phyloP scores from a whole-genome alignment of 73 alveolate genomes.

The Paraurostyla sp. region DNA sequence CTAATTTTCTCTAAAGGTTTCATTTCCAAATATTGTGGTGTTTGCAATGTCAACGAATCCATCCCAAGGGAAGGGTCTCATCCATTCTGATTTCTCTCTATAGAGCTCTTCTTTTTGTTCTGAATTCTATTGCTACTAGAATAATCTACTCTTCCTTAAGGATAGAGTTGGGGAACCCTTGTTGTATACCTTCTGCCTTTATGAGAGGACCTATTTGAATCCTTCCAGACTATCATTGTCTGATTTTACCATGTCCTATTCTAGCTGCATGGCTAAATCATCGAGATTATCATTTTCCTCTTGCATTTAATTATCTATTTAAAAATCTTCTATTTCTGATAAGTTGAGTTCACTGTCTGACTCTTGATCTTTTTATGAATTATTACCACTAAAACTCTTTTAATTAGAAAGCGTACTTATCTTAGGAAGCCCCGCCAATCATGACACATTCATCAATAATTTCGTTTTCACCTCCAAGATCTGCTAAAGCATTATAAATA shows the following conservation, averaged over 20 bases:
- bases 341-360: not conserved
- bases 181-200: not conserved
- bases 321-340: not conserved
- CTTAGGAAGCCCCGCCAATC: not conserved
- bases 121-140: not conserved
- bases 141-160: not conserved
- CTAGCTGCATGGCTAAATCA: not conserved
- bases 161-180: not conserved
- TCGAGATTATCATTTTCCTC: not conserved
- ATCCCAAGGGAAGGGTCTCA: constrained; percentile 80
- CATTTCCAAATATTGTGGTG: constrained; percentile 77
- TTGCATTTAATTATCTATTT: not conserved
- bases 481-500: not conserved
- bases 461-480: not conserved
- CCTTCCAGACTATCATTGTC: constrained; percentile 8
- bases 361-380: not conserved
- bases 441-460: not conserved
- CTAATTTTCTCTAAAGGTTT: constrained; percentile 82
- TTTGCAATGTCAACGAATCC: constrained; percentile 78
- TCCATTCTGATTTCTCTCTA: constrained; percentile 60
- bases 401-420: not conserved
- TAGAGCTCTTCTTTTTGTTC: constrained; percentile 4
- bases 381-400: not conserved
- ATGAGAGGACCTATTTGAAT: not conserved
- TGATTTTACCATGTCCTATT: not conserved